These are phyloP conservation scores for Penicillium sp. DNA, from an alignment of 2,329 filamentous ascomycete species.

Conservation along the genomic window DNA sequence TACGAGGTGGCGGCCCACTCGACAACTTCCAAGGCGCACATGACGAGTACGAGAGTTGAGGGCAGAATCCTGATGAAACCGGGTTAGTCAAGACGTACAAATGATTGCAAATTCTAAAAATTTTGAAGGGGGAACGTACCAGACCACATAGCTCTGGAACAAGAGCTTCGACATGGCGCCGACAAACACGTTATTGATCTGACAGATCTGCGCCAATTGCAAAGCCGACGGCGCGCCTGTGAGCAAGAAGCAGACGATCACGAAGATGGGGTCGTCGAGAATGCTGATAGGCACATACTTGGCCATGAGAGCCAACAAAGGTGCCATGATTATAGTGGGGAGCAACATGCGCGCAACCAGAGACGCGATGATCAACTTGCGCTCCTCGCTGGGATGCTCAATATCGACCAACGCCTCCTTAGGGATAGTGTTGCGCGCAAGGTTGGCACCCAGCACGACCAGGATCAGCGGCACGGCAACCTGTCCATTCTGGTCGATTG, in stretches of 20 bases:
- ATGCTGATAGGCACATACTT: slow-evolving; percentile 94
- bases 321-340: slow-evolving; percentile 89
- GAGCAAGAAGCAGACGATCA: slow-evolving; percentile 95
- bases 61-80: slow-evolving; percentile 73
- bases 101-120: not conserved
- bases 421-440: slow-evolving; percentile 86
- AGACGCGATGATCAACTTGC: slow-evolving; percentile 80
- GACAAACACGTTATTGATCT: slow-evolving; percentile 96
- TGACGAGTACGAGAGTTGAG: slow-evolving; percentile 85
- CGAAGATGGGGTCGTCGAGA: slow-evolving; percentile 94
- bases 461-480: slow-evolving; percentile 95
- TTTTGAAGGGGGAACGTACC: slow-evolving; percentile 57
- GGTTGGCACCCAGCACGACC: slow-evolving; percentile 90
- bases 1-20: slow-evolving; percentile 68
- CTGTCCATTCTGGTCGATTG: slow-evolving; percentile 79
- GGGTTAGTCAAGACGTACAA: slow-evolving; percentile 9
- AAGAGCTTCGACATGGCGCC: slow-evolving; percentile 88
- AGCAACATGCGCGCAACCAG: slow-evolving; percentile 89
- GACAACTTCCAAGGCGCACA: slow-evolving; percentile 88
- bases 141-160: slow-evolving; percentile 96
- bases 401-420: slow-evolving; percentile 65
- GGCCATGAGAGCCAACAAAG: slow-evolving; percentile 79
- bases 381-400: slow-evolving; percentile 69
- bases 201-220: slow-evolving; percentile 96
- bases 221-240: slow-evolving; percentile 91